Evolutionary conservation across 2,329 filamentous ascomycete genomes (phyloP).

Genomic region (Rhynchosporium secalis): DNA sequence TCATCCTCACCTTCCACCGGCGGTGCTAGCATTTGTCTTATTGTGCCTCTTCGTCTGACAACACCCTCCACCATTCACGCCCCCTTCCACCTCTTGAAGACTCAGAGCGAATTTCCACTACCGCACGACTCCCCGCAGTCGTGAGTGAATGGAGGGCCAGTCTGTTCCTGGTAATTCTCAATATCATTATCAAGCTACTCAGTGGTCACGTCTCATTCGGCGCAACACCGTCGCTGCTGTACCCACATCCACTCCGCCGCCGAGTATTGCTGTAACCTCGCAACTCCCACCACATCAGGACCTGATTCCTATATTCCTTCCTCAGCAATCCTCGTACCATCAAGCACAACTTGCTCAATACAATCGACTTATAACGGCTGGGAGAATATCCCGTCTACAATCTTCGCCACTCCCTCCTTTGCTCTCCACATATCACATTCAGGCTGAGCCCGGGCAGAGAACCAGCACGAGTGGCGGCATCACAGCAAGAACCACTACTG

Average conservation of each 20-base stretch:
- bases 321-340: constrained; percentile 59
- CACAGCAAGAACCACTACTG: constrained; percentile 42
- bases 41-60: constrained; percentile 15
- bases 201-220: constrained; percentile 41
- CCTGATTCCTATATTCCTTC: constrained; percentile 56
- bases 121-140: constrained; percentile 28
- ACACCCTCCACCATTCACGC: constrained; percentile 3
- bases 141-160: constrained; percentile 42
- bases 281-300: constrained; percentile 49
- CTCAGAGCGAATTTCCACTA: constrained; percentile 12
- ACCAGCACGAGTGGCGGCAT: constrained; percentile 53
- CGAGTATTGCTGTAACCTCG: constrained; percentile 34
- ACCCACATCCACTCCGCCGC: constrained; percentile 31
- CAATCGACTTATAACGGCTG: constrained; percentile 63
- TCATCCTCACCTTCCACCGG: not conserved
- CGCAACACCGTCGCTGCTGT: constrained; percentile 38
- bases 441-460: constrained; percentile 51
- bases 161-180: constrained; percentile 37
- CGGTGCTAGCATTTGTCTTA: constrained; percentile 11
- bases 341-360: constrained; percentile 64
- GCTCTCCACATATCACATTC: constrained; percentile 56
- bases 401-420: constrained; percentile 56
- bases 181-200: constrained; percentile 41
- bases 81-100: not conserved
- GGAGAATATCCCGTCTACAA: constrained; percentile 52